phyloP scores from a whole-genome alignment of 306 rosid species.

The Cucurbita argyrosperma region DNA sequence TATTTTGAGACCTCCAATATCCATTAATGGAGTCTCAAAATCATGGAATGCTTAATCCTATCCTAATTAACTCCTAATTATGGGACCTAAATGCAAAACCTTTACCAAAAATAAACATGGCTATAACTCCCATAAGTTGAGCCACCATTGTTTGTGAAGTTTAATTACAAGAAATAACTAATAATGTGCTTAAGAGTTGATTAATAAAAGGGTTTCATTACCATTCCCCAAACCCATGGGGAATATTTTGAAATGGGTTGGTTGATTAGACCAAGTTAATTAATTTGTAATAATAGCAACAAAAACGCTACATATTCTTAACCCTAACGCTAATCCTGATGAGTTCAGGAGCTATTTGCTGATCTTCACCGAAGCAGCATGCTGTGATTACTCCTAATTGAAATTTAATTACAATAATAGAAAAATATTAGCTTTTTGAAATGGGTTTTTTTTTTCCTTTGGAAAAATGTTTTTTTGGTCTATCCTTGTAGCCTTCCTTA shows the following conservation, averaged over 20 bases:
- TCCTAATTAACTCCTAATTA: not conserved
- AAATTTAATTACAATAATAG: slow-evolving; percentile 1
- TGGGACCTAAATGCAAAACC: slow-evolving; percentile 1
- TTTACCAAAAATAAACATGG: slow-evolving; percentile 37
- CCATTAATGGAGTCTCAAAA: slow-evolving; percentile 68
- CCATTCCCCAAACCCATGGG: not conserved
- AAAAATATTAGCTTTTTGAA: not conserved
- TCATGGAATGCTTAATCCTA: slow-evolving; percentile 20
- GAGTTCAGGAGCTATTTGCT: no score
- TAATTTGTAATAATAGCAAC: not conserved
- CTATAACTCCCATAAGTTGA: slow-evolving; percentile 52
- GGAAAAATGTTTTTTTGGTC: not conserved
- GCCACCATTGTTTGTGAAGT: slow-evolving; percentile 37
- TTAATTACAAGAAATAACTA: slow-evolving; percentile 30
- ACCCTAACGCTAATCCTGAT: not conserved
- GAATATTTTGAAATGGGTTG: not conserved
- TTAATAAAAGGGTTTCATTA: not conserved
- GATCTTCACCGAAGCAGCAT: no score
- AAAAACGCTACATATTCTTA: not conserved
- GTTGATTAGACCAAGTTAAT: slow-evolving; percentile 6
- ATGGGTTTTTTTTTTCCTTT: no score
- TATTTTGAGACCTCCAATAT: slow-evolving; percentile 49
- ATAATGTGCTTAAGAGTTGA: slow-evolving; percentile 38
- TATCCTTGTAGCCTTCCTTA: not conserved
- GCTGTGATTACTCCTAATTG: not conserved